Evolutionary conservation across 2,329 filamentous ascomycete genomes (phyloP).

Genomic region (Trichophyton mentagrophytes): DNA sequence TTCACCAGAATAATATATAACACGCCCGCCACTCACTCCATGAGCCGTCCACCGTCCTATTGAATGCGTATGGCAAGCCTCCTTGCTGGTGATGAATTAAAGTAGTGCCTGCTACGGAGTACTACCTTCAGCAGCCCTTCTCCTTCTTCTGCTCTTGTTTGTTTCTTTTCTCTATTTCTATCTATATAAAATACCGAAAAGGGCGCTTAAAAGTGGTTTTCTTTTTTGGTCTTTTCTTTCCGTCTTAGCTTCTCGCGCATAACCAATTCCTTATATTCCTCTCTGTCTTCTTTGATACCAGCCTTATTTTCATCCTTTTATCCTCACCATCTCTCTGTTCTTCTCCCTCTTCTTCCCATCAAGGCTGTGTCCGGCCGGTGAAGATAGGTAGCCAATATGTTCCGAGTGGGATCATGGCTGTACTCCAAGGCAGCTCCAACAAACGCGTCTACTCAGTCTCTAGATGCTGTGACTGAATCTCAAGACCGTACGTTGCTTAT

Average conservation of each 20-base stretch:
- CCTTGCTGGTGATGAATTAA: not conserved
- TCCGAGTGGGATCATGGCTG: slow-evolving; percentile 34
- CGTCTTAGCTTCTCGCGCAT: not conserved
- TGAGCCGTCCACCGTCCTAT: not conserved
- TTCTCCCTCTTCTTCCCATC: not conserved
- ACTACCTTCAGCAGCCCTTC: not conserved
- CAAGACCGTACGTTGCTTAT: slow-evolving; percentile 31
- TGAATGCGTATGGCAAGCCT: not conserved
- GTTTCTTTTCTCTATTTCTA: too few species aligned
- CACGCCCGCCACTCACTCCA: too few species aligned
- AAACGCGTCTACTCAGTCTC: slow-evolving; percentile 39
- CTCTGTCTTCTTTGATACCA: not conserved
- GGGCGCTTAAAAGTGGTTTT: too few species aligned
- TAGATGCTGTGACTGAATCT: slow-evolving; percentile 46
- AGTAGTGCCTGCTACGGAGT: not conserved
- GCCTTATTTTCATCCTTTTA: not conserved
- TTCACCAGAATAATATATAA: not conserved
- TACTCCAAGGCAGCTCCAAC: slow-evolving; percentile 28
- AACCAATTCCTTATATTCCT: not conserved
- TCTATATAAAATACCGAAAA: too few species aligned
- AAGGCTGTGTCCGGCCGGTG: not conserved
- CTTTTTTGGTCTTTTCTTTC: not conserved
- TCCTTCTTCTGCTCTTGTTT: too few species aligned
- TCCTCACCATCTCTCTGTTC: not conserved
- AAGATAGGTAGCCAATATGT: slow-evolving; percentile 19